phyloP scores from a whole-genome alignment of 257 asterid species.

The Ajuga chamaepitys region DNA sequence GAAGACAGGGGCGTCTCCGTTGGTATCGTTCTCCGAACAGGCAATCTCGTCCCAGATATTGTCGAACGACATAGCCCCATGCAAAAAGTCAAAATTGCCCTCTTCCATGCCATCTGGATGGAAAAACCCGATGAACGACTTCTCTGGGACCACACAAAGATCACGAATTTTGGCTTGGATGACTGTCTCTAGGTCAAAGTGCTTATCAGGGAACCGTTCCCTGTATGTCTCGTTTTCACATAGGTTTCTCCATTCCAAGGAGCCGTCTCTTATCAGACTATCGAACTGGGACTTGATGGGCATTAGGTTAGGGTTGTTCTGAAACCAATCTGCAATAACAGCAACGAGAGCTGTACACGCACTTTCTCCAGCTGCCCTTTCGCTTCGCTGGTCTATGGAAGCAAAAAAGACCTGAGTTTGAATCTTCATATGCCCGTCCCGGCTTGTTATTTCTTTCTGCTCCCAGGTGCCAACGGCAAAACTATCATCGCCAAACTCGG shows the following conservation, averaged over 20 bases:
- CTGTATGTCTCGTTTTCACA: constrained; percentile 57
- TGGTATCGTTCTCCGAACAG: constrained; percentile 20
- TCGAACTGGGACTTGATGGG: constrained; percentile 92
- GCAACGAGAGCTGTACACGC: constrained; percentile 97
- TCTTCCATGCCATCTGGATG: constrained; percentile 66
- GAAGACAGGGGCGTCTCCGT: constrained; percentile 47
- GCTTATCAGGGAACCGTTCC: constrained; percentile 79
- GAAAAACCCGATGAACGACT: constrained; percentile 86
- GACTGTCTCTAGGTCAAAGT: constrained; percentile 90
- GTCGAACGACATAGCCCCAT: constrained; percentile 95
- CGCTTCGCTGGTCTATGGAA: constrained; percentile 95
- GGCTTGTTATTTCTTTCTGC: constrained; percentile 65
- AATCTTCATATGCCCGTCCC: constrained; percentile 79
- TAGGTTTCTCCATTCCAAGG: constrained; percentile 90
- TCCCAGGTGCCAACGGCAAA: constrained; percentile 93
- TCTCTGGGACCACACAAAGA: constrained; percentile 54
- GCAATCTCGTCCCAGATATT: constrained; percentile 86
- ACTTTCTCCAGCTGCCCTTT: constrained; percentile 90
- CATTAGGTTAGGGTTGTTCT: constrained; percentile 54
- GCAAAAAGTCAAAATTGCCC: constrained; percentile 68
- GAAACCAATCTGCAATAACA: constrained; percentile 92
- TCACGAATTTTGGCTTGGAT: constrained; percentile 64
- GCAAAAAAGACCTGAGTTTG: constrained; percentile 79
- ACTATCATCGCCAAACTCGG: constrained; percentile 89
- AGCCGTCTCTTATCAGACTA: constrained; percentile 77